phyloP scores from a whole-genome alignment of 1,284 basidiomycete genomes.

The Erythrobasidium hasegawianum region DNA sequence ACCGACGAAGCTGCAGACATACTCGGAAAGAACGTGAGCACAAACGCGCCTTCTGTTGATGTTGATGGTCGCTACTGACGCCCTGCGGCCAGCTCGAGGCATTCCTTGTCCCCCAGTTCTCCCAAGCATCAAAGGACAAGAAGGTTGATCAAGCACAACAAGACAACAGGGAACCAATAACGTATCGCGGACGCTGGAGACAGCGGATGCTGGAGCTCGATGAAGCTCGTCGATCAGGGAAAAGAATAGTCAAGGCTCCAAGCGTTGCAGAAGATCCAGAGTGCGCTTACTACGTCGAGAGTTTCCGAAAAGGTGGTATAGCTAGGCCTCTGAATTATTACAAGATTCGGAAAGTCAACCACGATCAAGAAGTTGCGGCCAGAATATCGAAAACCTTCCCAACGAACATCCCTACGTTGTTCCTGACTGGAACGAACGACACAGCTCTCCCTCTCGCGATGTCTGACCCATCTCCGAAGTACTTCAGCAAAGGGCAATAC shows the following conservation, averaged over 20 bases:
- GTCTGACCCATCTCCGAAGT: constrained; percentile 29
- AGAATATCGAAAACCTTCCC: constrained; percentile 35
- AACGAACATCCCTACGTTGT: constrained; percentile 38
- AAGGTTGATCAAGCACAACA: neutral
- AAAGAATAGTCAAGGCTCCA: neutral
- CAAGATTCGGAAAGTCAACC: constrained; percentile 37
- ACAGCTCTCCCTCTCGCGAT: constrained; percentile 40
- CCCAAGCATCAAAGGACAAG: constrained; percentile 1
- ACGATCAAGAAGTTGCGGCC: constrained; percentile 35
- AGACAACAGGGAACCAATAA: neutral
- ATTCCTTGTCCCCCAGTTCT: constrained; percentile 36
- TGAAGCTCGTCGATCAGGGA: neutral
- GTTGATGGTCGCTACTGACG: neutral
- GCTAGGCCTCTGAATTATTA: constrained; percentile 40
- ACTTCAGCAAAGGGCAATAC: constrained; percentile 39
- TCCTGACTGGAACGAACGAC: constrained; percentile 38
- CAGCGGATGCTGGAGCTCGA: neutral
- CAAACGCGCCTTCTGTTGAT: neutral
- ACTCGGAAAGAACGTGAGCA: constrained; percentile 11
- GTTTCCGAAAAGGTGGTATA: constrained; percentile 35
- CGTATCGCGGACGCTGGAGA: neutral
- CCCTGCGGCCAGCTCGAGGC: constrained; percentile 35
- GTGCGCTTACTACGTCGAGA: constrained; percentile 38
- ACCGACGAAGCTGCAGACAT: constrained; percentile 4
- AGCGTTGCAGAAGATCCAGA: constrained; percentile 24